Percentiles rank a stretch among this genome's conserved stretches.
Conservation (phyloP, 2,329 filamentous ascomycete species). For the Cladophialophora carrionii region DNA sequence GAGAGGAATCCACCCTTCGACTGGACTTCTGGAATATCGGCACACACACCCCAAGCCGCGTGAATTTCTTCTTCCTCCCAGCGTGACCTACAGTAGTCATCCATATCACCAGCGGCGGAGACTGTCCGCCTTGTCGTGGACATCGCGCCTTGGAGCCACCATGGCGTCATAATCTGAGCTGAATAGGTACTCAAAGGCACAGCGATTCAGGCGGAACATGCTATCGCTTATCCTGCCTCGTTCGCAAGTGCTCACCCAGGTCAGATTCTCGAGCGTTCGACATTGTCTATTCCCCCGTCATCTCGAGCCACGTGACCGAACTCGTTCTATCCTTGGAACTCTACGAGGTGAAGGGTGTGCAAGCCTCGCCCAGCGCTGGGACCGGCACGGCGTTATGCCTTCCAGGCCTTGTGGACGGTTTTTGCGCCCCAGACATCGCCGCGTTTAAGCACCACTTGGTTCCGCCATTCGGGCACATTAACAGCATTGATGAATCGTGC, state of each 20-base stretch:
- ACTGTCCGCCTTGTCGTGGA: conserved; percentile 10
- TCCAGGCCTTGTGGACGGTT: conserved; percentile 85
- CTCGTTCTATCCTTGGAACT: conserved; percentile 10
- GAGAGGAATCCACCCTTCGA: conserved; percentile 11
- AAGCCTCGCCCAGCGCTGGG: conserved; percentile 8
- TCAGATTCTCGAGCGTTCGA: conserved; percentile 21
- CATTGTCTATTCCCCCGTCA: conserved; percentile 10
- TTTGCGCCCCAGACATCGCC: conserved; percentile 80
- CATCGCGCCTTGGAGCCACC: background rate
- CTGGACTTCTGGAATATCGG: conserved; percentile 17
- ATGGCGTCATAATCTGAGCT: conserved; percentile 9
- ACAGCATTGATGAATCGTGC: conserved; percentile 86
- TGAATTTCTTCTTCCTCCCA: conserved; percentile 10
- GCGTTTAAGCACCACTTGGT: conserved; percentile 78
- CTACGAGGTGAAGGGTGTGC: background rate
- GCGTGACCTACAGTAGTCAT: conserved; percentile 7
- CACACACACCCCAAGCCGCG: conserved; percentile 2
- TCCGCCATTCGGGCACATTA: conserved; percentile 79
- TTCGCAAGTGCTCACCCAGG: conserved; percentile 23
- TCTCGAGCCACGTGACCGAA: conserved; percentile 11
- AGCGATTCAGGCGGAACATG: background rate
- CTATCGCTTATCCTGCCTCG: conserved; percentile 10
- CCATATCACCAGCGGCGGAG: conserved; percentile 11
- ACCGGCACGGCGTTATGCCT: conserved; percentile 41
- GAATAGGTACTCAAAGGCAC: background rate